Evolutionary conservation across 2,329 filamentous ascomycete genomes (phyloP), one percentile per base, ranked within the genome.

Genomic region (Cercospora brassicicola): DNA sequence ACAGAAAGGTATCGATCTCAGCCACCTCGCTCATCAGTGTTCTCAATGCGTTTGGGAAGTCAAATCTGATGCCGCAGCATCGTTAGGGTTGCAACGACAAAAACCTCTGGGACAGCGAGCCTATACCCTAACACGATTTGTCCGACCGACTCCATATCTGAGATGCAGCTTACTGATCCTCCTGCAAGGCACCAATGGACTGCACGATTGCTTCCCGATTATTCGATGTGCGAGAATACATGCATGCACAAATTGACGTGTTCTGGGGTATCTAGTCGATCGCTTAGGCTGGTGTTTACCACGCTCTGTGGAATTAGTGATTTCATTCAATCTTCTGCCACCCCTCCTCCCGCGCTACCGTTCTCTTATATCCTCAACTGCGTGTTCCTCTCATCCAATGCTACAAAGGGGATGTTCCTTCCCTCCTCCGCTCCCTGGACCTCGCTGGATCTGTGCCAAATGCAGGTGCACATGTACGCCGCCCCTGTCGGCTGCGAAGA

Each of bases 221-320:
- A n/a, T n/a, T 42, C 15, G 15, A 42, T 2, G 36, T n/a, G 5
- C 15, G 36, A 42, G 23, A 30, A 53, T 26, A n/a, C 11, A 28
- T 15, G 13, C 5, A 55, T 55, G 48, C 48, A 55, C 48, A 55
- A 28, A 15, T 28, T 55, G 48, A 55, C 48, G 48, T 7, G 23
- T 30, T 63, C 45, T 55, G 61, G 61, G 61, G 61, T 63, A 56
- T 63, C 45, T 63, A 56, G 31, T 63, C 61, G 48, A 56, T 31
- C 48, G 53, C 20, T 63, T 28, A 31, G 45, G 48, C 28, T 63
- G 45, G 48, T 56, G n/a, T 26, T 55, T 55, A 28, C 11, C 48
- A 15, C 23, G 26, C 48, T 51, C 45, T 51, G 20, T 55, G 23
- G 9, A 55, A 28, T 28, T 55, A 55, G 48, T 55, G 48, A 55